Base-by-base conservation (phyloP, 1,139 yeast genomes). In the Pichia sp. region DNA sequence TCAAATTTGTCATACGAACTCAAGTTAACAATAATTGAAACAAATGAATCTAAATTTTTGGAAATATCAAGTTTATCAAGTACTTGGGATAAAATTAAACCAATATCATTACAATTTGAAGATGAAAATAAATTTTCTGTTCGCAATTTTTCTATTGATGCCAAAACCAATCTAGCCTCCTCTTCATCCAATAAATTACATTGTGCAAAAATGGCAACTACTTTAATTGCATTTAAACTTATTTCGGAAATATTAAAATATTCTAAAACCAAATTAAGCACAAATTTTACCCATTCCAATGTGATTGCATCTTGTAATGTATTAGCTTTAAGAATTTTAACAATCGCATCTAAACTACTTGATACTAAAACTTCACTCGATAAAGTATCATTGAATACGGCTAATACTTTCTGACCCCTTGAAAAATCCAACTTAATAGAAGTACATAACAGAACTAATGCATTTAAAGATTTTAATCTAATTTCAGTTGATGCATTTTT, bases 401-500 rank as follows among this genome's bases (percentile, higher is more conserved):
- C 30, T n/a, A 60, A 41, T 3, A 57, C 44, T 10, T 44, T 37
- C 7, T 32, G 30, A 4, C 50, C 33, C 11, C 29, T 39, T 7
- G 30, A 27, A 8, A 44, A 29, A 7, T 43, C 39, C n/a, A 60
- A 31, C 9, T 55, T 51, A 18, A 65, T 58, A 30, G 59, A 53
- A 10, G 58, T 51, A 34, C 61, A 53, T 39, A 66, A 56, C 33
- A 60, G 59, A n/a, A 71, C 68, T 8, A 76, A 57, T 7, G 71
- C 66, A 18, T 53, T 49, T 9, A 80, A 66, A 7, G 81, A 71
- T 43, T 67, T 67, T 52, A 74, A 76, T 44, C 82, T 67, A 25
- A 79, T 71, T 44, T 78, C 83, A 50, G 75, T 66, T 7, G 82
- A 77, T 49, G 71, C 70, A 11, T 68, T 66, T 42, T 73, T 71